Evolutionary conservation across 2,329 filamentous ascomycete genomes (phyloP), one percentile per base, ranked within the genome.

Genomic region (Cladophialophora bantiana): DNA sequence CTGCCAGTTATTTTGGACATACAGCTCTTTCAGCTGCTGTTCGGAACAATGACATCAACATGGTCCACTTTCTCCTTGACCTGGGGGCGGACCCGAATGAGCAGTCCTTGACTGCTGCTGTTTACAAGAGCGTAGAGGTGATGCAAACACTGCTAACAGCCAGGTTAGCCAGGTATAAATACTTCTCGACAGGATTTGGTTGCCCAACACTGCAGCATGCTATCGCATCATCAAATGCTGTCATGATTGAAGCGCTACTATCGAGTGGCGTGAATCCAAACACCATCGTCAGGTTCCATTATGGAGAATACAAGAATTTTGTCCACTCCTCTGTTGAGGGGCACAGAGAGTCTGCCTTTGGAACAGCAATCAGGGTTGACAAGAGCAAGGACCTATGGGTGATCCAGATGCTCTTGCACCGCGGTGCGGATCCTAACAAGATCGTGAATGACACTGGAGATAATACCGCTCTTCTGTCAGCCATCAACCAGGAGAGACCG

Each of bases 341-440:
- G 15, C 1, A 34, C 15, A 2, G 18, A 7, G 15, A 59, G 10
- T 42, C 56, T 15, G 56, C 56, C 10, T 42, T 59, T 13, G 26
- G 40, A 42, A 40, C 38, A 18, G 56, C 56, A 18, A 59, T 59
- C 31, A 31, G 32, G 15, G 3, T 20, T 40, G 56, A 20, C 56
- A 12, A 20, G 42, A 48, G n/a, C 42, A 20, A 18, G n/a, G 42
- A 54, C 13, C 50, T 54, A 35, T 4, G 26, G 10, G 7, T 54
- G 15, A 7, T 32, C 2, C 50, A 34, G 10, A 32, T 4, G 26
- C 50, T 54, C 15, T 35, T 54, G 32, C 7, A 18, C 12, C 40
- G 36, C n/a, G 58, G 58, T 26, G 58, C 34, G 34, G 45, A 60
- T 12, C 58, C 58, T 2, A 60, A 60, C 32, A 34, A 48, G 32